Evolutionary conservation across 164 flowering plant genomes (phyloP).

Genomic region (Pachysandra terminalis): DNA sequence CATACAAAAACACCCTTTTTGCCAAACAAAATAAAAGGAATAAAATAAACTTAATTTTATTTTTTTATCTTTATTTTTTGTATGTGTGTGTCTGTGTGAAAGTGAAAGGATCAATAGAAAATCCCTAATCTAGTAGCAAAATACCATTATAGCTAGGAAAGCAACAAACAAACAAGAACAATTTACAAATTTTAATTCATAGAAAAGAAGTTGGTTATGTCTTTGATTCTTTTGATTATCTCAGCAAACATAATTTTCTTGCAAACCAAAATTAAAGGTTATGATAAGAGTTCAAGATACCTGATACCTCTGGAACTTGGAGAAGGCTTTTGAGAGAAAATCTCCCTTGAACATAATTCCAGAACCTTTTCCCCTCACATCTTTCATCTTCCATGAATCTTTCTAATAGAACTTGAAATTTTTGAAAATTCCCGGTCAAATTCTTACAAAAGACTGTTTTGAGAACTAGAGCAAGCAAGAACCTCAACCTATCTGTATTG

Average conservation of each 20-base stretch:
- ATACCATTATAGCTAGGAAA: too few relatives aligned
- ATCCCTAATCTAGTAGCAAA: too few relatives aligned
- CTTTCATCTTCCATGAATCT: constrained; percentile 58
- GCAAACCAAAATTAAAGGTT: neutral
- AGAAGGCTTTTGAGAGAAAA: constrained; percentile 40
- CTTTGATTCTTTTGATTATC: neutral
- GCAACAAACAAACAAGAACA: too few relatives aligned
- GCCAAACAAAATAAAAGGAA: too few relatives aligned
- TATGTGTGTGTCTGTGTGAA: too few relatives aligned
- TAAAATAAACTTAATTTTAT: too few relatives aligned
- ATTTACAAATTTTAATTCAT: too few relatives aligned
- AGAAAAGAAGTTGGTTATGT: too few relatives aligned
- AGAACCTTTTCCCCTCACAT: constrained; percentile 30
- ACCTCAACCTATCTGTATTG: constrained; percentile 47
- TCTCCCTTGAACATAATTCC: constrained; percentile 39
- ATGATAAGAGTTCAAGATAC: constrained; percentile 17
- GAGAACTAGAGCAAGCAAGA: constrained; percentile 15
- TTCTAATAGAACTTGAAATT: constrained; percentile 45
- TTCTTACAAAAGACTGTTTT: constrained; percentile 16
- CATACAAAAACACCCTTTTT: neutral
- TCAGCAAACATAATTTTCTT: neutral
- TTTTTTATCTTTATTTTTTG: too few relatives aligned
- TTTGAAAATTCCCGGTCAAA: constrained; percentile 43
- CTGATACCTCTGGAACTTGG: constrained; percentile 52
- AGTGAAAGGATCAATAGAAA: too few relatives aligned